Base-by-base conservation (phyloP, 345 rosid species). In the Conringia planisiliqua region DNA sequence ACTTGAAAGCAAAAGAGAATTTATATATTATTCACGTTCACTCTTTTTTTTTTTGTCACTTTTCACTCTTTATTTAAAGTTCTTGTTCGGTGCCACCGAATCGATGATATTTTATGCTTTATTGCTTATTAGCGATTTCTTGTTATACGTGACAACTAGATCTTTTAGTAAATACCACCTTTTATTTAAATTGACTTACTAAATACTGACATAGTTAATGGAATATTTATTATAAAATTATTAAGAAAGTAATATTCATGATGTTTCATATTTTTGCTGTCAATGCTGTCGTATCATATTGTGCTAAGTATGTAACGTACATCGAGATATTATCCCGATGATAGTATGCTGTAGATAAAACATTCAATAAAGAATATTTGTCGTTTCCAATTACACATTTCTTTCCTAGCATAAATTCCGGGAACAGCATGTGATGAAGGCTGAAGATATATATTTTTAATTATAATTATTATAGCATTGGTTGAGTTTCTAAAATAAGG, bases 381-480 rank as follows among this genome's bases (percentile, higher is more conserved):
- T 73, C 77, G 71, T 73, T 43, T 7, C 9, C 57, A 55, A 0
- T 44, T 10, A 33, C 17, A n/a, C 24, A 42, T 54, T 4, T 64
- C 0, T 30, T 14, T 5, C 44, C 16, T 64, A 22, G 48, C 57
- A 42, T 54, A 54, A 16, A 64, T 64, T 42, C 18, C 64, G 10
- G 57, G 57, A 56, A 33, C 4, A 24, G 65, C 71, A 73, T 73
- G 76, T 72, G 76, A 51, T 60, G 67, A 60, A 59, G 58, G 38
- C 6, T 30, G 24, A 22, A 22, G 54, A 57, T 59, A 43, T 70
- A 30, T 13, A 9, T 26, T 68, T 14, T 18, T 18, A 47, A n/a
- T n/a, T n/a, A n/a, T n/a, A n/a, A n/a, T n/a, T n/a, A n/a, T n/a
- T n/a, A n/a, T n/a, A n/a, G n/a, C n/a, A n/a, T n/a, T n/a, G n/a